Evolutionary conservation across 2,329 filamentous ascomycete genomes (phyloP).

Genomic region (Ceratocystis huliohia): DNA sequence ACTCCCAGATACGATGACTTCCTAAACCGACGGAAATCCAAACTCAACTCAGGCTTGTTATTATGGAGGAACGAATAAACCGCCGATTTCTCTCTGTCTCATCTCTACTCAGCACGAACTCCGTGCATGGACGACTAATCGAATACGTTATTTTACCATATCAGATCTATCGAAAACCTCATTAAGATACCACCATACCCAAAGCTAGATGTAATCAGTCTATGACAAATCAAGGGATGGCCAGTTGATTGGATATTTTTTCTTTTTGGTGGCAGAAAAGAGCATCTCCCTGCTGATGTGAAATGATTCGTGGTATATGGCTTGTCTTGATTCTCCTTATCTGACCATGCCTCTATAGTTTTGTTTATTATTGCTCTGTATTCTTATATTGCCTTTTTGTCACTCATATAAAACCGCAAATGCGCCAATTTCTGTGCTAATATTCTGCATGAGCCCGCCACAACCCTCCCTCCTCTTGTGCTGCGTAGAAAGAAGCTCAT

Average conservation of each 20-base stretch:
- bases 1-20: background rate
- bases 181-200: background rate
- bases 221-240: slow-evolving; percentile 9
- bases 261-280: background rate
- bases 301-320: slow-evolving; percentile 9
- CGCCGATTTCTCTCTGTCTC: background rate
- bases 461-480: no score
- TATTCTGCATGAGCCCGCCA: no score
- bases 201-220: background rate
- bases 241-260: background rate
- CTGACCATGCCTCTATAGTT: background rate
- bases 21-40: background rate
- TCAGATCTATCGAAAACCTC: background rate
- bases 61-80: slow-evolving; percentile 12
- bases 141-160: background rate
- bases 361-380: background rate
- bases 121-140: background rate
- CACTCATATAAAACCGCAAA: background rate
- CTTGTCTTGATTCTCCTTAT: slow-evolving; percentile 10
- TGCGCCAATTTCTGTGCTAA: background rate
- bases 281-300: background rate
- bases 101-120: background rate
- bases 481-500: background rate
- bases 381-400: background rate
- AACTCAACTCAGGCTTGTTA: slow-evolving; percentile 17